Base-by-base conservation (phyloP, 2,329 filamentous ascomycete species). In the Magnaporthales sp. region DNA sequence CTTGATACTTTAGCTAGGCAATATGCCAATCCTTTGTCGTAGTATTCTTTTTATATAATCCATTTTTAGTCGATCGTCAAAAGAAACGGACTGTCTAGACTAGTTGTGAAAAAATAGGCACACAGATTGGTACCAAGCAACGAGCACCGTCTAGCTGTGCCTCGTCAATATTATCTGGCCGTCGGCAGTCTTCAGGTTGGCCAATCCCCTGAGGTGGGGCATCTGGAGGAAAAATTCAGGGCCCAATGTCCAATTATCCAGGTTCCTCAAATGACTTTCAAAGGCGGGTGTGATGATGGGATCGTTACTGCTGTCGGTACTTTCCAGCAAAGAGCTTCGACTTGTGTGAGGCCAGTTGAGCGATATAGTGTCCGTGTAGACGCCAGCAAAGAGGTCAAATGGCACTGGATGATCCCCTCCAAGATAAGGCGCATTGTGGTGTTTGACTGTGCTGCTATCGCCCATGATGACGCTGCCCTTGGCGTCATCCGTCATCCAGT, bases 331-430 rank as follows among this genome's bases (percentile, higher is more conserved):
- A 46, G 88, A 86, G 71, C 93, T 89, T 0, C 85, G 86, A 0
- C 87, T 83, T 67, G 91, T 89, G 73, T 96, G 94, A 0, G 90
- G 90, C 93, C 93, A 97, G 71, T 93, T 95, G 19, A 97, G 76
- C 29, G 84, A 87, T 27, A 97, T 73, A 0, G 89, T 93, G 1
- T 84, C 86, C 1, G 91, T 95, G 75, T 89, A 96, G 0, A 91
- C 90, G 22, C 94, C 85, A 75, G 94, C 95, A 80, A 93, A 96
- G 71, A 90, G 86, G 67, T 93, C 89, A 72, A 96, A 94, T 0
- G 85, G 80, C 79, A 4, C 73, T 69, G 0, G 78, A 75, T 26
- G 78, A 76, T 26, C 32, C 4, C 10, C 8, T 8, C 29, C 29
- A 13, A 26, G 24, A 27, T 60, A 60, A 4, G 56, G 56, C 5